Evolutionary conservation across 2,329 filamentous ascomycete species (phyloP).

Genomic region (Aspergillus sp.): DNA sequence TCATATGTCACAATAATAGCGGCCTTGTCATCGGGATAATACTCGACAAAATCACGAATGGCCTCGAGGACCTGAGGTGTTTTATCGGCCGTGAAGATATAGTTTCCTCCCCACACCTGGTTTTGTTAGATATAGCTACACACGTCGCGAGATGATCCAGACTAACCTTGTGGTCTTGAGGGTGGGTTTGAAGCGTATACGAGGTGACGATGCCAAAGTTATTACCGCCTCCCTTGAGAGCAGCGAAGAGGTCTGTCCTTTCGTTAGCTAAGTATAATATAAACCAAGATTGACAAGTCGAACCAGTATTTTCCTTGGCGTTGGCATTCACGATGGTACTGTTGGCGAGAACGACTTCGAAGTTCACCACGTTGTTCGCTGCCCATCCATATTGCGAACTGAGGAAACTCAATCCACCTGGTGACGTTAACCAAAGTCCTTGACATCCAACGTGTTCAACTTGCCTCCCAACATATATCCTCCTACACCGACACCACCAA

Average conservation of each 20-base stretch:
- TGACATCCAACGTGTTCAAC: conserved; percentile 3
- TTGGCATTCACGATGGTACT: conserved; percentile 41
- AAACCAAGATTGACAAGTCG: not conserved
- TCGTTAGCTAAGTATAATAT: not conserved
- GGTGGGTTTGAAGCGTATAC: conserved; percentile 30
- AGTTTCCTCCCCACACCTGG: conserved; percentile 46
- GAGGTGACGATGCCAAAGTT: conserved; percentile 43
- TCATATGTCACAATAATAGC: conserved; percentile 56
- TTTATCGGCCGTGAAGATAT: conserved; percentile 34
- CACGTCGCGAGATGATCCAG: conserved; percentile 2
- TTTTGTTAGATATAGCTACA: conserved; percentile 5
- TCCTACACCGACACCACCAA: conserved; percentile 46
- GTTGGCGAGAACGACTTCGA: conserved; percentile 45
- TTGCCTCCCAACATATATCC: conserved; percentile 43
- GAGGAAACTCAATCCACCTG: conserved; percentile 44
- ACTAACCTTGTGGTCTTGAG: conserved; percentile 21
- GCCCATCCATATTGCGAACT: conserved; percentile 48
- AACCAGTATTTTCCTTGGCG: conserved; percentile 28
- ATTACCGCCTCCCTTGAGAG: conserved; percentile 40
- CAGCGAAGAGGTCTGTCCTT: conserved; percentile 34
- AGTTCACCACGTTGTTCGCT: conserved; percentile 44
- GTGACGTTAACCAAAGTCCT: conserved; percentile 5
- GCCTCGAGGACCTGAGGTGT: conserved; percentile 30
- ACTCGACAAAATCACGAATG: conserved; percentile 29
- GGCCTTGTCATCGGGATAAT: conserved; percentile 57